Conservation (phyloP, 1,139 yeast species). For the Scheffersomyces lignicola region DNA sequence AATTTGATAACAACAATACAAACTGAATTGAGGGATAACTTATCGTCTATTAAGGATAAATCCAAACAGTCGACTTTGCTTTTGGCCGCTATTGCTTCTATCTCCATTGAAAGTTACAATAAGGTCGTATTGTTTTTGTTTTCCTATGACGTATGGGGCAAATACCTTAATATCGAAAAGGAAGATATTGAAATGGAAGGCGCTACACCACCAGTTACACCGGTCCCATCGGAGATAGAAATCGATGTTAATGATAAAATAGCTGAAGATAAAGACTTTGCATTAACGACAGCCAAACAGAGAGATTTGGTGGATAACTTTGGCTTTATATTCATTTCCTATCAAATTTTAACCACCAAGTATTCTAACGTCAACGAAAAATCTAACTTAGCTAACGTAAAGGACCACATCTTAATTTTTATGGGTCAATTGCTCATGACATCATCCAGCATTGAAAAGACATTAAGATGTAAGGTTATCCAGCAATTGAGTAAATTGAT, state of each 20-base stretch:
- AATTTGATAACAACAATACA: slow-evolving; percentile 41
- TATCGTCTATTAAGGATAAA: slow-evolving; percentile 51
- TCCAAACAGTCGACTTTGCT: slow-evolving; percentile 60
- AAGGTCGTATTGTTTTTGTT: slow-evolving; percentile 40
- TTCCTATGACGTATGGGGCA: slow-evolving; percentile 38
- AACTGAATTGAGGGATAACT: slow-evolving; percentile 58
- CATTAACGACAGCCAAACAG: slow-evolving; percentile 54
- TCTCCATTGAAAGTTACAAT: slow-evolving; percentile 42
- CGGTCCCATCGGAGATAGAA: slow-evolving; percentile 13
- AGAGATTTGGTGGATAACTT: slow-evolving; percentile 60
- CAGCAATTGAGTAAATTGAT: slow-evolving; percentile 61
- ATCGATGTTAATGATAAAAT: neutral
- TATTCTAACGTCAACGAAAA: slow-evolving; percentile 22
- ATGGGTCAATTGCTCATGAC: slow-evolving; percentile 68
- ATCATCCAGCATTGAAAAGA: slow-evolving; percentile 64
- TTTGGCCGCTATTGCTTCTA: slow-evolving; percentile 54
- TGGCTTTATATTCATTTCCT: slow-evolving; percentile 50
- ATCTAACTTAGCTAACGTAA: slow-evolving; percentile 26
- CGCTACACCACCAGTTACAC: slow-evolving; percentile 14
- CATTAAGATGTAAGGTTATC: slow-evolving; percentile 65
- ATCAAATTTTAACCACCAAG: slow-evolving; percentile 12
- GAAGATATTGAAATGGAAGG: slow-evolving; percentile 10
- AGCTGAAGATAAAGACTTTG: slow-evolving; percentile 24
- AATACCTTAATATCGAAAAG: slow-evolving; percentile 25
- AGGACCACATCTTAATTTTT: slow-evolving; percentile 66